phyloP scores from a whole-genome alignment of 176 grass and related monocot genomes.

The Oryza rufipogon region DNA sequence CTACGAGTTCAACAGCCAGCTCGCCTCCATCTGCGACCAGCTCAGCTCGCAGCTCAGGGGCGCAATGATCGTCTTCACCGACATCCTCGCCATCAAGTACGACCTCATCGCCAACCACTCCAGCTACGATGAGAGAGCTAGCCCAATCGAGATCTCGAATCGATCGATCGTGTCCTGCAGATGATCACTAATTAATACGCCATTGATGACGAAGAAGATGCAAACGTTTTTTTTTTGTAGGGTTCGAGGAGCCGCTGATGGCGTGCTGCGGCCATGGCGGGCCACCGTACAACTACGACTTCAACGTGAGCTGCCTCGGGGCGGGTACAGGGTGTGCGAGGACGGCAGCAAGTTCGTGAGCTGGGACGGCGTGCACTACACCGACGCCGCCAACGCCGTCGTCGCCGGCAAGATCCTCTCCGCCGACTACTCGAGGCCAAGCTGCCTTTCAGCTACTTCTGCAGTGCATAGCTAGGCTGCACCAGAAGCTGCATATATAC shows the following conservation, averaged over 20 bases:
- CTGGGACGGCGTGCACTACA: constrained; percentile 94
- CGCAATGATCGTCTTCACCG: constrained; percentile 56
- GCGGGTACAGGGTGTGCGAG: constrained; percentile 51
- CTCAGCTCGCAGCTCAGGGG: constrained; percentile 45
- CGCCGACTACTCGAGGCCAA: constrained; percentile 58
- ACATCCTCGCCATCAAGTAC: constrained; percentile 60
- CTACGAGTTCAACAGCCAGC: constrained; percentile 56
- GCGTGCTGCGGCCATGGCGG: constrained; percentile 69
- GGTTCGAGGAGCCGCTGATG: constrained; percentile 67
- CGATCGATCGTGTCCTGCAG: too few relatives aligned
- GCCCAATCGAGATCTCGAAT: too few relatives aligned
- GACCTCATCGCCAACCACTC: constrained; percentile 59
- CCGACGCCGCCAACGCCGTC: constrained; percentile 70
- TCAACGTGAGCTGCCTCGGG: constrained; percentile 48
- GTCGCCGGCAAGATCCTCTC: constrained; percentile 72
- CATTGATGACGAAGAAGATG: background rate
- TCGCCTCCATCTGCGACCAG: constrained; percentile 37
- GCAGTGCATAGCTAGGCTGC: constrained; percentile 11
- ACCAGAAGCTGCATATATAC: background rate
- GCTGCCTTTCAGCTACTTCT: constrained; percentile 67
- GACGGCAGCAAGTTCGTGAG: constrained; percentile 66
- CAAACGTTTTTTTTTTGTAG: background rate
- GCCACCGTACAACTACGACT: constrained; percentile 72
- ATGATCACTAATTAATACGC: background rate
- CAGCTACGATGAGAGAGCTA: constrained; percentile 35